Evolutionary conservation across 148 eudicot genomes (phyloP), one percentile per base, ranked within the genome.

Genomic region (Chenopodium formosanum): DNA sequence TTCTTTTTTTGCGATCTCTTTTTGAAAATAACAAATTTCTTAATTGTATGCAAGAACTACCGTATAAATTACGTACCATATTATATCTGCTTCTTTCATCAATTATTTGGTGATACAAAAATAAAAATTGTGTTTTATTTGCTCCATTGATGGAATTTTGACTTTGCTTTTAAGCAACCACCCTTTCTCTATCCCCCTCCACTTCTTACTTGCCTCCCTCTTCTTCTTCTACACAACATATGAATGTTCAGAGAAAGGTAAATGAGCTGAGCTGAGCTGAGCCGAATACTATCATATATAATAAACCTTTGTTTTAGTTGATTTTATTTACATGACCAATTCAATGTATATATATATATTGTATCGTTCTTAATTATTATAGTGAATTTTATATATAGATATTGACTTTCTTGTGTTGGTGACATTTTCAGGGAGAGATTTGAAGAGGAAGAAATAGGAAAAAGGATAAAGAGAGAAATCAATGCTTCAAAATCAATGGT

Each of bases 181-280:
- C 4, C 25, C 53, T 85, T 79, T 81, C 79, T 85, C 83, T 84
- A 81, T 85, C 78, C 79, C 84, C 86, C 84, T 89, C 82, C 9
- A 4, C 78, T 84, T 75, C 78, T 81, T 34, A 12, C 19, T 65
- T 47, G 56, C 62, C 40, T 34, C 64, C 81, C 37, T 32, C 66
- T 64, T 68, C 83, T 82, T 80, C 71, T 78, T 78, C 67, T 34
- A 67, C 64, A 70, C 73, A 76, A 53, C 82, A 70, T 81, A 81
- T 88, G 91, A 86, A 91, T 90, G 92, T 91, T 91, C 86, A 86
- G 92, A 85, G 90, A 87, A 88, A 91, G 92, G 92, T 91, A 88
- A 77, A 50, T 56, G 62, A 56, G 62, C 7, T 7, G 62, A 56
- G 62, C 11, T 2, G 52, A 48, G 62, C 12, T 1, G 44, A 40